These are phyloP conservation scores for Lactifluus hygrophoroides DNA, from an alignment of 768 basidiomycete species.

Conservation along the genomic window DNA sequence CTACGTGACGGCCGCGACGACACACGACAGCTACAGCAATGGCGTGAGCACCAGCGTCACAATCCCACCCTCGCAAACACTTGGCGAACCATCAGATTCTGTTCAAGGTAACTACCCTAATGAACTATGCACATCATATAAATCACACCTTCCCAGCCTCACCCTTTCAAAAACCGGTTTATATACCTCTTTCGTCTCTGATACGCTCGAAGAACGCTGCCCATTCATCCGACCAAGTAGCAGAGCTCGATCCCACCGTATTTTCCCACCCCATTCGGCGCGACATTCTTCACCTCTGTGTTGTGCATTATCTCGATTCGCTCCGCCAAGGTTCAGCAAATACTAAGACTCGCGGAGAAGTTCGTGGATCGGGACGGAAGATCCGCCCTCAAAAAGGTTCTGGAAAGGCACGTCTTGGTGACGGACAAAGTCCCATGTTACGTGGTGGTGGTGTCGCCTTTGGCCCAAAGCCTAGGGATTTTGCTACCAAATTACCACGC, in stretches of 20 bases:
- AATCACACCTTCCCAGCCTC: conserved; percentile 26
- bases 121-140: not conserved
- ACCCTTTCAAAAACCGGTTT: conserved; percentile 41
- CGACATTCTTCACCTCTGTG: conserved; percentile 90
- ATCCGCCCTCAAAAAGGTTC: conserved; percentile 88
- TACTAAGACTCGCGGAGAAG: conserved; percentile 88
- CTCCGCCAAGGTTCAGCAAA: conserved; percentile 87
- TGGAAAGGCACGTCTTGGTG: conserved; percentile 84
- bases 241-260: conserved; percentile 67
- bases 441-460: conserved; percentile 90
- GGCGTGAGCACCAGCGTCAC: not conserved
- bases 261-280: conserved; percentile 84
- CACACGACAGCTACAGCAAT: not conserved
- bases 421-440: conserved; percentile 78
- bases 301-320: conserved; percentile 78
- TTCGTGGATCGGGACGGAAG: conserved; percentile 83
- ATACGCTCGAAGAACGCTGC: conserved; percentile 37
- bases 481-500: conserved; percentile 83
- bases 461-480: conserved; percentile 86
- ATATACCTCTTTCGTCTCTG: conserved; percentile 53
- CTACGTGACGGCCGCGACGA: conserved; percentile 16
- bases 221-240: conserved; percentile 37
- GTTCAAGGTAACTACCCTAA: not conserved
- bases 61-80: not conserved
- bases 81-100: not conserved